phyloP scores from a whole-genome alignment of 2,329 filamentous ascomycete species.

The Aaosphaeria pasadenensis region DNA sequence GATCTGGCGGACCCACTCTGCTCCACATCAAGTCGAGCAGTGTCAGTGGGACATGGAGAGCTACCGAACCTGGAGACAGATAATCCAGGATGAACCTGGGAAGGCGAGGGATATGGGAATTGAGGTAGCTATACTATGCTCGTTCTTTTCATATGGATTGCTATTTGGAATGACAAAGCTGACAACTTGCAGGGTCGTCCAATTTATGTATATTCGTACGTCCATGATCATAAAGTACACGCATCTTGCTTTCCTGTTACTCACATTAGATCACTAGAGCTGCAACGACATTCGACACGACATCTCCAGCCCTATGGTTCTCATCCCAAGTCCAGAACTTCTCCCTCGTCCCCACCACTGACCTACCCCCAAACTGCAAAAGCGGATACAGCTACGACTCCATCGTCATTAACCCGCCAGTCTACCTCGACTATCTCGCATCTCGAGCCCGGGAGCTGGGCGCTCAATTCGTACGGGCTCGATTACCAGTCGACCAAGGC shows the following conservation, averaged over 20 bases:
- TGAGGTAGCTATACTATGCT: no score
- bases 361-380: conserved; percentile 9
- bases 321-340: conserved; percentile 34
- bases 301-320: conserved; percentile 34
- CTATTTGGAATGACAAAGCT: not conserved
- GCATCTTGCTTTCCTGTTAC: not conserved
- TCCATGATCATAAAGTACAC: conserved; percentile 2
- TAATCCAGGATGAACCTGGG: conserved; percentile 25
- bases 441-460: conserved; percentile 20
- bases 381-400: conserved; percentile 27
- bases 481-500: conserved; percentile 23
- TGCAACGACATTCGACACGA: not conserved
- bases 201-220: not conserved
- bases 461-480: conserved; percentile 21
- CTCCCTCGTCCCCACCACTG: conserved; percentile 11
- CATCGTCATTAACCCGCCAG: conserved; percentile 37
- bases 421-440: conserved; percentile 38
- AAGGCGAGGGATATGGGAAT: conserved; percentile 16
- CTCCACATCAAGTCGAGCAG: conserved; percentile 21
- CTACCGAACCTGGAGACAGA: conserved; percentile 39
- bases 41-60: conserved; percentile 44
- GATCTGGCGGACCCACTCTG: conserved; percentile 46
- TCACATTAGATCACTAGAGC: not conserved
- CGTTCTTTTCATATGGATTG: not conserved
- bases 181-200: not conserved